Base-by-base conservation (phyloP, 345 rosid genomes). In the Theobroma cacao region DNA sequence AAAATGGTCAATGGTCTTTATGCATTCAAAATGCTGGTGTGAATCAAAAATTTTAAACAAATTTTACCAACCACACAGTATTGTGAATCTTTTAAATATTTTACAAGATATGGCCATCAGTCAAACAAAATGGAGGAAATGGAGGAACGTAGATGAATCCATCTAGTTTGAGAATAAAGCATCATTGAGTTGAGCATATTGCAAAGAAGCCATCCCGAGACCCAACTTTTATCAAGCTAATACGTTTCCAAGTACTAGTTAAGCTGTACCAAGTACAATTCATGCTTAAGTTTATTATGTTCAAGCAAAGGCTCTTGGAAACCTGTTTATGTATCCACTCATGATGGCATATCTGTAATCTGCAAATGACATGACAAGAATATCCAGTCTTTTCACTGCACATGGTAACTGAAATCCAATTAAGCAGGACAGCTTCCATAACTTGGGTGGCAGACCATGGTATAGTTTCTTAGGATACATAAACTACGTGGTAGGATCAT, bases 101-200 rank as follows among this genome's bases (percentile, higher is more conserved):
- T 45, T 47, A 45, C 56, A 69, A 68, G 31, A 45, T 22, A 26
- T 15, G 24, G 38, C 38, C 55, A 45, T 26, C 45, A 26, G 22
- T 68, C 56, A 45, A 68, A 66, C 50, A 66, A 66, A 66, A 66
- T 67, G 52, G 52, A 66, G n/a, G n/a, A n/a, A n/a, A n/a, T n/a
- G n/a, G n/a, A n/a, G 22, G 52, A 41, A 40, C 15, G 50, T 41
- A 11, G 72, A 33, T 8, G 11, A 66, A 24, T 41, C 72, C 72
- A 66, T 40, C 52, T 41, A 22, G 52, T 41, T 40, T 66, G 72
- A 40, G 56, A 7, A 50, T 18, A 50, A 50, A 22, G 56, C 56
- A 5, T 17, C 17, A 15, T 17, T 50, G 22, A 50, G 7, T 18
- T 50, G 22, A 48, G 71, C 30, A 64, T 11, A 64, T n/a, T 36